A percentile compares a stretch with the other conserved stretches of the same genome.
phyloP scores from a whole-genome alignment of 441 rosid species.

The Omphalea diandra region DNA sequence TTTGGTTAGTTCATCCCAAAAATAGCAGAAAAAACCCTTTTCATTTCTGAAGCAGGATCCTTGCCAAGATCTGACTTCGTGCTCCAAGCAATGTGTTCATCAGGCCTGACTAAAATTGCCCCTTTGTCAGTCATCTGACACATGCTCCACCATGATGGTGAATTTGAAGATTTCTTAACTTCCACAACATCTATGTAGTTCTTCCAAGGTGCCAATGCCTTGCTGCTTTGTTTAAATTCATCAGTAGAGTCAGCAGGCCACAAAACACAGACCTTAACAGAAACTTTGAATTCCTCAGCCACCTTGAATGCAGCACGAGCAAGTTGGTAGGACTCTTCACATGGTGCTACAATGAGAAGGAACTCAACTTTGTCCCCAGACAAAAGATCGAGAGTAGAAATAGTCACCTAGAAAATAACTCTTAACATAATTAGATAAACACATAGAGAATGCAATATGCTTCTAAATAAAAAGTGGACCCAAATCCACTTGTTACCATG shows the following conservation, averaged over 20 bases:
- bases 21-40: slow-evolving; percentile 46
- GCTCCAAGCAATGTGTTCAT: slow-evolving; percentile 85
- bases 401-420: slow-evolving; percentile 33
- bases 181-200: slow-evolving; percentile 67
- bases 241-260: slow-evolving; percentile 47
- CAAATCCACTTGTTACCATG: neutral
- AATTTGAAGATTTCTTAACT: slow-evolving; percentile 37
- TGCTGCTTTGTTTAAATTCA: slow-evolving; percentile 36
- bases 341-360: slow-evolving; percentile 73
- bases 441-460: neutral
- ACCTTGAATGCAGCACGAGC: slow-evolving; percentile 23
- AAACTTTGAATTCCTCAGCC: slow-evolving; percentile 32
- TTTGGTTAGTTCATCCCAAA: slow-evolving; percentile 32
- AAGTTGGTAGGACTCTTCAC: slow-evolving; percentile 44
- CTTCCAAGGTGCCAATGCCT: slow-evolving; percentile 57
- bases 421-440: neutral
- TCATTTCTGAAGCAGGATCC: slow-evolving; percentile 51
- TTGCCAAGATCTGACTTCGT: slow-evolving; percentile 38
- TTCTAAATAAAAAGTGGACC: neutral
- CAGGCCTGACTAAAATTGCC: slow-evolving; percentile 76
- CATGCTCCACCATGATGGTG: slow-evolving; percentile 72
- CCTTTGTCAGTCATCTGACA: slow-evolving; percentile 71
- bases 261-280: slow-evolving; percentile 27
- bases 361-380: slow-evolving; percentile 68
- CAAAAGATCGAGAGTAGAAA: slow-evolving; percentile 76